Evolutionary conservation across 495 filamentous ascomycete genomes (phyloP), one percentile per base, ranked within the genome.

Genomic region (Aspergillus olivimuriae): DNA sequence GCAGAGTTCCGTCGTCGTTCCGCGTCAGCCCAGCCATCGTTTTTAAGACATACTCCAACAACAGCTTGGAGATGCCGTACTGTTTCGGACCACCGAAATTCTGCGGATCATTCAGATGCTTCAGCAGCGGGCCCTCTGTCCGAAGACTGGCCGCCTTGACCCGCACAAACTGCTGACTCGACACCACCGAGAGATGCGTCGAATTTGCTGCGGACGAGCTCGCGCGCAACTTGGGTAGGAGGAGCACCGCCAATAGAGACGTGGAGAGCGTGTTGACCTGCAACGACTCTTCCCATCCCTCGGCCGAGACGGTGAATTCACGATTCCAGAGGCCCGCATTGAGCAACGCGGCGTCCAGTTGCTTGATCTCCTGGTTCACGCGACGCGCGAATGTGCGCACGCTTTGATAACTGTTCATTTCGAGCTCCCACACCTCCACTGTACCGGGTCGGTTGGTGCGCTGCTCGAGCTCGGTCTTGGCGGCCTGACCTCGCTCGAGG

Each of bases 261-360:
- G 78, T 82, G 3, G 74, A 76, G 3, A 85, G 58, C 1, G 73
- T 67, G 47, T 85, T 83, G 38, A 83, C 74, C 51, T 81, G 75
- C 9, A 83, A 14, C 0, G 61, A 64, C 40, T 70, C 58, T 46
- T 86, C 82, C 63, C 66, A 77, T 2, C 71, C 75, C 15, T 80
- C 73, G 0, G 54, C 23, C 0, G 65, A 64, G 2, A 47, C 28
- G 5, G 42, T 40, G 41, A 61, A 74, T 19, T 57, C 61, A 2
- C 57, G 52, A 40, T 66, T 68, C 55, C 56, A 61, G 6, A 72
- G 24, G 6, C 71, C 72, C 0, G 72, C 72, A 43, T 76, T 76
- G 3, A 76, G 53, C 0, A 76, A 18, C 0, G 61, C 72, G 16
- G 73, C 49, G 37, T 76, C 68, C 6, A 76, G 33, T 2, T 50